Evolutionary conservation across 352 stramenopile genomes (phyloP), one percentile per base, ranked within the genome.

Genomic region (Lagenidium sp.): DNA sequence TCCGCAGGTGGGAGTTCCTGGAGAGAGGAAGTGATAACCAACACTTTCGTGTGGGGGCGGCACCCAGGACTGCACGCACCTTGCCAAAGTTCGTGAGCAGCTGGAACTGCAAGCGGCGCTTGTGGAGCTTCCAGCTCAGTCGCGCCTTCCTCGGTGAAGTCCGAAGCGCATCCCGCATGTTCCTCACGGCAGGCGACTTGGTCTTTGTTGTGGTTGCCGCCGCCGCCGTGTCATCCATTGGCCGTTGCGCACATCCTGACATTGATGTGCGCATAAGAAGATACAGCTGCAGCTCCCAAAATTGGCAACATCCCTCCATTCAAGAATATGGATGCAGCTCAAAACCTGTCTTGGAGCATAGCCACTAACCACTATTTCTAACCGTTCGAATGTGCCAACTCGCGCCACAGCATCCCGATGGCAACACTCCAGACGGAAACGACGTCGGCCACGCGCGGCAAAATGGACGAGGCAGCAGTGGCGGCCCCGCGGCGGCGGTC

Each of bases 21-120:
- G 18, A 37, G 18, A 38, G 2, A 16, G n/a, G 16, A 51, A 21
- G 28, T 35, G 15, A 35, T 26, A 10, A 19, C 15, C 2, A 31
- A 42, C 4, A 39, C 16, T 52, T 4, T 26, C 12, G 12, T 5
- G 30, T 44, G 20, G 26, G 12, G 16, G 28, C n/a, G 2, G 12
- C 25, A 32, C 37, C 31, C 2, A 34, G 12, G 4, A n/a, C 23
- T 1, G 6, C 37, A 13, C 31, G 16, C 43, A 80, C 70, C 61
- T 84, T 79, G 35, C 68, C 64, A 36, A 85, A 71, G 23, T 52
- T 65, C 44, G 54, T 65, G 36, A 68, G 56, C 15, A 83, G 35
- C 31, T 80, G 67, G 39, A 69, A 74, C 49, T 83, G 69, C 45
- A 82, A 41, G 20, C 71, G 68, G 37, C 63, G 68, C 58, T 82